phyloP scores from a whole-genome alignment of 805 yeast species.

The Henningerozyma blattae region DNA sequence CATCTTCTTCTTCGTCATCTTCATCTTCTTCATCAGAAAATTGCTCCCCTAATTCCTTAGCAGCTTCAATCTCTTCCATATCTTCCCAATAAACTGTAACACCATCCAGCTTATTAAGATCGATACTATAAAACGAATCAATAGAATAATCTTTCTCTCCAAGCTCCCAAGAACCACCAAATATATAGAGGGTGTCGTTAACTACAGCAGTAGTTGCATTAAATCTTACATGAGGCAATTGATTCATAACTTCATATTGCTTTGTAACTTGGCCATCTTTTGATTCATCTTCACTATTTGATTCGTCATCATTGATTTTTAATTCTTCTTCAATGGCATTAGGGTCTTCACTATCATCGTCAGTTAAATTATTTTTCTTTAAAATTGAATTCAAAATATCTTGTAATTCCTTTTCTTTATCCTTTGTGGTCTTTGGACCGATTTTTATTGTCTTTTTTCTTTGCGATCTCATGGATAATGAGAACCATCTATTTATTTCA shows the following conservation, averaged over 20 bases:
- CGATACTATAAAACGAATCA: conserved; percentile 79
- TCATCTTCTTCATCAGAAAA: conserved; percentile 55
- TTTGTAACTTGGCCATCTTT: conserved; percentile 24
- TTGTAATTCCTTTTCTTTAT: conserved; percentile 71
- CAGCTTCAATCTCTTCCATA: conserved; percentile 39
- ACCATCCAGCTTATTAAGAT: conserved; percentile 79
- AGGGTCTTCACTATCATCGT: conserved; percentile 33
- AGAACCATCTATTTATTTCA: conserved; percentile 83
- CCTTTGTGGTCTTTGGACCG: conserved; percentile 32
- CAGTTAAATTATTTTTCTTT: conserved; percentile 59
- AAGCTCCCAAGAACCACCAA: conserved; percentile 82
- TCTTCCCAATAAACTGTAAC: conserved; percentile 87
- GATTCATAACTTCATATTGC: conserved; percentile 38
- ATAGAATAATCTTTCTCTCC: conserved; percentile 79
- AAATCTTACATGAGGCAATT: conserved; percentile 80
- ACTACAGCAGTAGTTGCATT: conserved; percentile 77
- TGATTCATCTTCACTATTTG: conserved; percentile 27
- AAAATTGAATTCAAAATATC: conserved; percentile 64
- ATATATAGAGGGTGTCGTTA: conserved; percentile 73
- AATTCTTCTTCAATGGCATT: conserved; percentile 22
- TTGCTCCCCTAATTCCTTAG: conserved; percentile 36
- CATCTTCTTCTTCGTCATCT: conserved; percentile 59
- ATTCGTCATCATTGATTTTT: conserved; percentile 26
- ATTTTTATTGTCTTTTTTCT: conserved; percentile 32
- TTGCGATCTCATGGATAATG: conserved; percentile 27